Evolutionary conservation across 352 stramenopile genomes (phyloP).

Genomic region (Globisporangium cystogenes): DNA sequence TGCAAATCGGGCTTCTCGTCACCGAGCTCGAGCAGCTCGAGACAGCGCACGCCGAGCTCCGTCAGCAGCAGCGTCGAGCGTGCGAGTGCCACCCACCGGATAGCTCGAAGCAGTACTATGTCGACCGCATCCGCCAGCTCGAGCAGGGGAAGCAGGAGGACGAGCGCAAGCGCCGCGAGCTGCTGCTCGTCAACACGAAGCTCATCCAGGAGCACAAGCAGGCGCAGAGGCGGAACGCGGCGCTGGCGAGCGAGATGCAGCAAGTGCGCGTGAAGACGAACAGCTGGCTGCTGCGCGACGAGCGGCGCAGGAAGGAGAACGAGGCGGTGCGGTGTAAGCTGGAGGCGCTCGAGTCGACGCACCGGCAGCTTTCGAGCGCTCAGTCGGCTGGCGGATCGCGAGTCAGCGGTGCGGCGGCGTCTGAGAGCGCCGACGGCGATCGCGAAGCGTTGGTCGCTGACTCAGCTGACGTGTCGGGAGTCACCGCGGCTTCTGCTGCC

Average conservation of each 20-base stretch:
- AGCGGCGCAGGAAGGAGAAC: conserved; percentile 36
- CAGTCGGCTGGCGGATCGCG: background rate
- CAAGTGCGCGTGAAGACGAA: conserved; percentile 48
- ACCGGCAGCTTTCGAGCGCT: background rate
- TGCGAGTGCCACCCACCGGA: background rate
- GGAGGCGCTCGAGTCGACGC: conserved; percentile 14
- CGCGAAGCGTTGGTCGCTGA: too few relatives aligned
- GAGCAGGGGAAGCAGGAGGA: conserved; percentile 35
- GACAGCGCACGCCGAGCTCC: conserved; percentile 34
- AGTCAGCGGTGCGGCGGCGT: background rate
- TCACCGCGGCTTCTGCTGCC: too few relatives aligned
- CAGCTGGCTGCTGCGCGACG: conserved; percentile 40
- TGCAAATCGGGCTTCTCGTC: conserved; percentile 31
- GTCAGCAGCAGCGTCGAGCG: conserved; percentile 8
- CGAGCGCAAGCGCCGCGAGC: conserved; percentile 50
- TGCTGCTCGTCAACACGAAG: conserved; percentile 62
- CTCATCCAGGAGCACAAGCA: conserved; percentile 62
- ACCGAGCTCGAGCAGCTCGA: conserved; percentile 41
- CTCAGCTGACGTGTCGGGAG: background rate
- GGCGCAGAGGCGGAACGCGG: conserved; percentile 30
- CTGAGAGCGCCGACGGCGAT: background rate
- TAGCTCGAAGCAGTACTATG: conserved; percentile 28
- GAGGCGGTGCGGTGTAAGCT: conserved; percentile 14
- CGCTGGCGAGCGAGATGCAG: conserved; percentile 21
- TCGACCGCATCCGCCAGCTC: conserved; percentile 43